Base-by-base conservation (phyloP, 352 stramenopile genomes). In the Phytopythium oedochilum region DNA sequence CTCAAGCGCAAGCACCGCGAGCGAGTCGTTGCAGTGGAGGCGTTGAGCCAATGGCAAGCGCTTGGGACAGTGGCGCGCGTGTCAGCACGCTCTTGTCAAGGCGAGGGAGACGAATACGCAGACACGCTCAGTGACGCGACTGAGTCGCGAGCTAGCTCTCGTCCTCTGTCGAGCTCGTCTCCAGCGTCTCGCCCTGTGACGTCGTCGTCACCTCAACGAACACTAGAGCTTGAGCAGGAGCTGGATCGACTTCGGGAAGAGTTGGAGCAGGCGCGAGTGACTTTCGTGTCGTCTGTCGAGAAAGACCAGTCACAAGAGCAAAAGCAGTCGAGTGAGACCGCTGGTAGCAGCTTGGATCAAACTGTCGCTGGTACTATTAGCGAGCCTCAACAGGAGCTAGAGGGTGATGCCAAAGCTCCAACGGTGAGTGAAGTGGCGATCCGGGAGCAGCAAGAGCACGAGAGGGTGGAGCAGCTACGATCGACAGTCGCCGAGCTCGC, bases 1-100 rank as follows among this genome's bases (percentile, higher is more conserved):
- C 52, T 81, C 23, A 89, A 88, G 54, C 63, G 59, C n/a, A 34
- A 53, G 32, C 81, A 93, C 57, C 73, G 71, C 12, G 64, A 66
- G 12, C 56, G 62, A 8, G 66, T 82, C 4, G 54, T 79, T 1
- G 69, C 80, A 40, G 62, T 81, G 26, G 83, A 90, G 17, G 58
- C 68, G 18, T 61, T 82, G 18, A 70, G 60, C 53, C 73, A 80
- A 17, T 89, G 74, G 74, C 73, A 72, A 11, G 66, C 71, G 5
- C 45, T 89, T 10, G 57, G 59, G 4, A 59, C 20, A 3, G 8
- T 54, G 20, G 29, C 48, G 34, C n/a, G 31, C 6, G 34, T 1
- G 31, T 44, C 48, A 0, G 32, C 32, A 10, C 48, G 32, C n/a
- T 54, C 48, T 17, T 17, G 2, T 4, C 31, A 44, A 17, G 48